A percentile compares a stretch with the other conserved stretches of the same genome.
Conservation (phyloP, 805 yeast genomes). For the Priceomyces medius region DNA sequence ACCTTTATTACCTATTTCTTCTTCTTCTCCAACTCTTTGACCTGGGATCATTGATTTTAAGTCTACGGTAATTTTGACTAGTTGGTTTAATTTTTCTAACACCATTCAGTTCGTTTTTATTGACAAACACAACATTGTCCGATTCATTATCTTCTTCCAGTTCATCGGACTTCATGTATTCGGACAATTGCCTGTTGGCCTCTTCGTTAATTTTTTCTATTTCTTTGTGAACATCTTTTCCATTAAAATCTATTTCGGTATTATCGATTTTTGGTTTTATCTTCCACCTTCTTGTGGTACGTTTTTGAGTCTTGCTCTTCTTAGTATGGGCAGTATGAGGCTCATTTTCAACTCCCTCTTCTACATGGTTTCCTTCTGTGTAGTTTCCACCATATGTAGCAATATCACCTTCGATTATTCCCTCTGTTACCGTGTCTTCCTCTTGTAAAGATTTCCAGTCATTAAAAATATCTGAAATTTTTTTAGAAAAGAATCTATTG, state of each 20-base stretch:
- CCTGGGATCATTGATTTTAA: conserved; percentile 50
- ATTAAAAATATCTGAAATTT: conserved; percentile 45
- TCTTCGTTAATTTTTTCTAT: conserved; percentile 33
- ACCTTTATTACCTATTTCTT: conserved; percentile 1
- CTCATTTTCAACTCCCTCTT: conserved; percentile 12
- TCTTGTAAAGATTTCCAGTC: conserved; percentile 41
- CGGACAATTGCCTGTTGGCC: conserved; percentile 17
- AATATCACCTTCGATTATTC: conserved; percentile 9
- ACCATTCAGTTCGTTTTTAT: conserved; percentile 1
- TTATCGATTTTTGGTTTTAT: conserved; percentile 38
- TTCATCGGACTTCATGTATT: conserved; percentile 20
- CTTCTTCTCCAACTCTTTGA: conserved; percentile 38
- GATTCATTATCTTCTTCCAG: conserved; percentile 9
- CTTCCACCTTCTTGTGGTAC: conserved; percentile 52
- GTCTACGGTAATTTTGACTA: conserved; percentile 51
- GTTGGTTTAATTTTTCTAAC: conserved; percentile 28
- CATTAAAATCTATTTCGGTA: conserved; percentile 23
- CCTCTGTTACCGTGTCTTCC: conserved; percentile 16
- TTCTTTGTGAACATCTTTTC: conserved; percentile 43
- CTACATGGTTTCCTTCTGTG: conserved; percentile 3
- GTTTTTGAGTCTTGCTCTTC: conserved; percentile 46
- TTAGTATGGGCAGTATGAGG: conserved; percentile 17
- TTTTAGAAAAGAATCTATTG: conserved; percentile 27
- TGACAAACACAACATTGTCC: conserved; percentile 9
- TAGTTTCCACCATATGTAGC: conserved; percentile 9